These are phyloP conservation scores for Posidonia oceanica DNA, from an alignment of 116 monocot genomes.

Conservation along the genomic window DNA sequence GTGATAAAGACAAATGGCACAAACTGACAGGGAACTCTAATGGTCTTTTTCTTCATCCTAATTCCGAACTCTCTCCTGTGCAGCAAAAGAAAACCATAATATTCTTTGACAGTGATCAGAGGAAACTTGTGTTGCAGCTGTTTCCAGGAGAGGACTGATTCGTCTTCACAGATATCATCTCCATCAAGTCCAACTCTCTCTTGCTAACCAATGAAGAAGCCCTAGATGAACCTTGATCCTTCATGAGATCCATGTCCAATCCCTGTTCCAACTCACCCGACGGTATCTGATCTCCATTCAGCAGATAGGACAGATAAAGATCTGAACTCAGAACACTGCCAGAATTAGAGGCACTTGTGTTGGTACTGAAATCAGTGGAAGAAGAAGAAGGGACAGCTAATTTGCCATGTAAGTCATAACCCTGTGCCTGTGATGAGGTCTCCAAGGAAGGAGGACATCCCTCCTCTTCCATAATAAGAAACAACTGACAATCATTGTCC, in stretches of 20 bases:
- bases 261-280: neutral
- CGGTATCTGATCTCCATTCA: neutral
- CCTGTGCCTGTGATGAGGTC: neutral
- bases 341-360: neutral
- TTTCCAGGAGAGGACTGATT: too few species aligned
- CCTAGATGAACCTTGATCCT: neutral
- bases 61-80: too few species aligned
- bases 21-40: too few species aligned
- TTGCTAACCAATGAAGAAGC: neutral
- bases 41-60: too few species aligned
- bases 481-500: neutral
- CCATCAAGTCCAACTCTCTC: slow-evolving; percentile 16
- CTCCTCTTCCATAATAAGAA: neutral
- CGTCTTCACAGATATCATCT: slow-evolving; percentile 13
- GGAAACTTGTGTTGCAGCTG: too few species aligned
- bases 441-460: too few species aligned
- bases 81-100: too few species aligned
- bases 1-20: too few species aligned
- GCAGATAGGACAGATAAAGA: slow-evolving; percentile 4
- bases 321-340: neutral
- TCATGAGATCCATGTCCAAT: neutral
- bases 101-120: too few species aligned
- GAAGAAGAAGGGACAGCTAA: neutral
- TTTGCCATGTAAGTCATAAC: too few species aligned
- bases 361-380: neutral